Base-by-base conservation (phyloP, 768 basidiomycete genomes). In the Crepidotus variabilis region DNA sequence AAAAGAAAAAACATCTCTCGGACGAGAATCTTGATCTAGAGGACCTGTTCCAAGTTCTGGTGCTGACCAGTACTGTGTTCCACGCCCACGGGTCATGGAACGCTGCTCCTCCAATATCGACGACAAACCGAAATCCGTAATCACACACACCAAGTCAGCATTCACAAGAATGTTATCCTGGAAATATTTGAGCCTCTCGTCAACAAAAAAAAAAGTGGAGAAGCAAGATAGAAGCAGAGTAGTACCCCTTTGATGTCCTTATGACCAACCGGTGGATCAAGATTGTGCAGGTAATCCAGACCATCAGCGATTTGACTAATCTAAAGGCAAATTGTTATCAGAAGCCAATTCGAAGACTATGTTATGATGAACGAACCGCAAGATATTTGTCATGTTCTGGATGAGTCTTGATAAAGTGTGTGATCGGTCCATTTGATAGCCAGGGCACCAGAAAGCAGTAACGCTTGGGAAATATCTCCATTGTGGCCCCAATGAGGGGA, bases 171-270 rank as follows among this genome's bases (percentile, higher is more conserved):
- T 57, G 23, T 67, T 67, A 20, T 60, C 54, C 60, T 61, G 23
- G 16, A 10, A 21, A 34, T n/a, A n/a, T n/a, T n/a, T 5, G 34
- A 46, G 46, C 14, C 39, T 14, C 33, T 34, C 32, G 18, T 14
- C 39, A 0, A 36, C 35, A 8, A n/a, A 10, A 5, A 2, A 47
- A 16, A 32, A 33, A 18, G n/a, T 32, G 46, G 13, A 34, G 18
- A 8, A 16, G 21, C 18, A 20, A 7, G 23, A 18, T 47, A 10
- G 16, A 33, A 69, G n/a, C n/a, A n/a, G n/a, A n/a, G n/a, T n/a
- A n/a, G 45, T 60, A 76, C 75, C 6, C 72, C 69, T 63, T 75
- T 76, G 47, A 78, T 63, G 55, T 78, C 77, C 43, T 71, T 72
- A 34, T 78, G 77, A 21, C 71, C 62, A 18, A 78, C 66, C 5